Percentiles rank a stretch among this genome's conserved stretches.
phyloP scores from a whole-genome alignment of 352 stramenopile species.

The Blastocystis sp. region DNA sequence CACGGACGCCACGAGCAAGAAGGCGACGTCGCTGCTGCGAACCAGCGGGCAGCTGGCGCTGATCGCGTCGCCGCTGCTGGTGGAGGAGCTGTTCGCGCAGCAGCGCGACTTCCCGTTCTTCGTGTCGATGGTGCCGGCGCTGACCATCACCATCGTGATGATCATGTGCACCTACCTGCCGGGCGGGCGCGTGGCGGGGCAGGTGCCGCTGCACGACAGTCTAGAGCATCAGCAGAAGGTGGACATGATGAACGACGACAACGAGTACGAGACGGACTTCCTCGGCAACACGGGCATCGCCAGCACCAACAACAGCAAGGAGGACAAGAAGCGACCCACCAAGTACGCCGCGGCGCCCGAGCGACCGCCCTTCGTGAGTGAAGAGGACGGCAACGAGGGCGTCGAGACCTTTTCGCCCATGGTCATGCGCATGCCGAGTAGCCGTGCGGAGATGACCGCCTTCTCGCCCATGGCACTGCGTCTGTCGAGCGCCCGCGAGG shows the following conservation, averaged over 20 bases:
- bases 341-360: neutral
- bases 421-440: neutral
- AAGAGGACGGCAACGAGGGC: neutral
- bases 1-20: neutral
- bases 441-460: neutral
- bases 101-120: neutral
- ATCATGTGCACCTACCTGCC: slow-evolving; percentile 48
- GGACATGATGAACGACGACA: slow-evolving; percentile 33
- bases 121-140: slow-evolving; percentile 4
- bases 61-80: neutral
- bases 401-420: neutral
- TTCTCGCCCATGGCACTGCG: neutral
- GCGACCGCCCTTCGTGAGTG: neutral
- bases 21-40: neutral
- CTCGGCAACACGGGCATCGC: neutral
- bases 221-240: slow-evolving; percentile 45
- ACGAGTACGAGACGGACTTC: slow-evolving; percentile 56
- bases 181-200: slow-evolving; percentile 29
- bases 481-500: neutral
- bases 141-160: slow-evolving; percentile 33
- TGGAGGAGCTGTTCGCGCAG: slow-evolving; percentile 12
- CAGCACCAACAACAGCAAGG: neutral
- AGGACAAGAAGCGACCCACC: neutral
- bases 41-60: neutral
- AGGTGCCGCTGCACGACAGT: slow-evolving; percentile 3